phyloP scores from a whole-genome alignment of 176 grass and related monocot species.

The Stipa capillata region DNA sequence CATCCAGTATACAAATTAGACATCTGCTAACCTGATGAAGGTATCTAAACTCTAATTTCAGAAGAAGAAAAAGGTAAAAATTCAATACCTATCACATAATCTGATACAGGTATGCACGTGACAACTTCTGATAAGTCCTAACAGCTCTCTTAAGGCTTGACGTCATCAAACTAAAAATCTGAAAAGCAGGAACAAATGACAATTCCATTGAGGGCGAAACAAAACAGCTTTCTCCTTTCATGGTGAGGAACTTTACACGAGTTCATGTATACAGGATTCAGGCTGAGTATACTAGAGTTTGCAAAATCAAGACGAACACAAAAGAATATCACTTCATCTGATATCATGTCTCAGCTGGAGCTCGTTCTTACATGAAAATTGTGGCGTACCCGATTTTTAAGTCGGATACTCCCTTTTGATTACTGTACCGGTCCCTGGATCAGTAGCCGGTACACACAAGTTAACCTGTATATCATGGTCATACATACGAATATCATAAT shows the following conservation, averaged over 20 bases:
- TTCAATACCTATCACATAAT: background rate
- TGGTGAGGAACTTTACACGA: background rate
- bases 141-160: background rate
- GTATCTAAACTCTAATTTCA: background rate
- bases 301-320: background rate
- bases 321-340: background rate
- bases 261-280: background rate
- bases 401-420: too few species aligned
- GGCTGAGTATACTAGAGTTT: background rate
- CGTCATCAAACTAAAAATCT: background rate
- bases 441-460: too few species aligned
- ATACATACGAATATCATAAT: too few species aligned
- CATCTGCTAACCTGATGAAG: background rate
- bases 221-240: background rate
- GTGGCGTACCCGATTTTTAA: too few species aligned
- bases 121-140: background rate
- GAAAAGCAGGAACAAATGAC: too few species aligned
- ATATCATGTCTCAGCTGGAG: background rate
- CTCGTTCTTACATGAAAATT: constrained; percentile 19
- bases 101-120: background rate
- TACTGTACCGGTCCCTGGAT: too few species aligned
- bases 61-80: background rate
- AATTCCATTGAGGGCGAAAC: too few species aligned
- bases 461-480: too few species aligned
- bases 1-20: background rate